These are phyloP conservation scores for Fistulifera pelliculosa DNA, from an alignment of 108 stramenopile genomes.

Conservation along the genomic window DNA sequence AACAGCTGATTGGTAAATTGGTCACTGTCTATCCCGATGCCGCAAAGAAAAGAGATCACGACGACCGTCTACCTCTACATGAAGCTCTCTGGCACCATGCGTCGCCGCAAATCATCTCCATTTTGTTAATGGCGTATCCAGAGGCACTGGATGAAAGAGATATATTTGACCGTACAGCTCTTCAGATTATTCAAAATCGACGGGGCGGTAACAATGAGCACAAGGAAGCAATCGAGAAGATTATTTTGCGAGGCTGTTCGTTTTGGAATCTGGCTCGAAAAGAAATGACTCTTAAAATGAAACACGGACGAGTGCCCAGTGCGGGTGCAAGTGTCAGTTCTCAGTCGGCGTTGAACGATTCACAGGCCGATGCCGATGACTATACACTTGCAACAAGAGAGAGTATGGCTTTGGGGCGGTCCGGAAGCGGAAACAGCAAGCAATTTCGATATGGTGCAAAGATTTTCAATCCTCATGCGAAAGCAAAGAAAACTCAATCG, in stretches of 20 bases:
- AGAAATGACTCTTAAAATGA: too few relatives aligned
- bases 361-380: background rate
- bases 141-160: background rate
- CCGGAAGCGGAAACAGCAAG: too few relatives aligned
- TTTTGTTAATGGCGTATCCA: conserved; percentile 11
- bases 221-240: conserved; percentile 1
- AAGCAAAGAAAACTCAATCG: background rate
- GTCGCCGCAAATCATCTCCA: conserved; percentile 3
- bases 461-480: too few relatives aligned
- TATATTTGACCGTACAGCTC: conserved; percentile 1
- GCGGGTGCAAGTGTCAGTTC: too few relatives aligned
- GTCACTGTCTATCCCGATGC: conserved; percentile 3
- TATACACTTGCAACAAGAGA: background rate
- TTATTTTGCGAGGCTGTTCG: background rate
- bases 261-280: conserved; percentile 1
- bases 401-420: background rate
- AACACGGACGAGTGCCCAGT: too few relatives aligned
- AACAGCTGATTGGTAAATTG: conserved; percentile 4
- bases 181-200: background rate
- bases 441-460: too few relatives aligned
- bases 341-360: too few relatives aligned
- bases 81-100: conserved; percentile 10
- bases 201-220: background rate
- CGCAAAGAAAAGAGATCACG: background rate
- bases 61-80: conserved; percentile 8